phyloP scores from a whole-genome alignment of 106 monocot species.

The Acanthochlamys bracteata region DNA sequence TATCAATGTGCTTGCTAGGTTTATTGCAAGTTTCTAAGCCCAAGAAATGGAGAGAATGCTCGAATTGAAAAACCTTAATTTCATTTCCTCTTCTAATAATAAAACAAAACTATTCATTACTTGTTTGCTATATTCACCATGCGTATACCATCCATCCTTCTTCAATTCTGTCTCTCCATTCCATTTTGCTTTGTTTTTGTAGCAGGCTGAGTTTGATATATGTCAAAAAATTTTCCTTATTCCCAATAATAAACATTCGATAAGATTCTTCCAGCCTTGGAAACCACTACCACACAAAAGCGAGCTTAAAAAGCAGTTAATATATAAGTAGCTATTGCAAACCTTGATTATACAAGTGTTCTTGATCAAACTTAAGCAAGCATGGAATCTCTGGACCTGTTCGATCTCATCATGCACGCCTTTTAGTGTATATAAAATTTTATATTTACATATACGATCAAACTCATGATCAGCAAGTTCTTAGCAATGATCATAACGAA shows the following conservation, averaged over 20 bases:
- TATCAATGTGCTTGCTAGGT: neutral
- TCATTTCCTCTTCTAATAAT: neutral
- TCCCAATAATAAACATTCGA: constrained; percentile 2
- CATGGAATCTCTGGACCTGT: too few species aligned
- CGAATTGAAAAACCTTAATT: neutral
- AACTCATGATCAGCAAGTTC: too few species aligned
- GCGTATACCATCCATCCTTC: neutral
- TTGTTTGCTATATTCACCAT: neutral
- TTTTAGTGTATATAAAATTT: too few species aligned
- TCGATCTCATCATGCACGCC: too few species aligned
- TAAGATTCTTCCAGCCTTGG: constrained; percentile 48
- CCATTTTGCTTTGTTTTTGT: constrained; percentile 8
- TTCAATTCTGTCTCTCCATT: constrained; percentile 14
- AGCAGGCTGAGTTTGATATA: constrained; percentile 18
- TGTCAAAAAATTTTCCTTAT: constrained; percentile 11
- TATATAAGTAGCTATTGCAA: constrained; percentile 29
- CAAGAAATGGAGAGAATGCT: neutral
- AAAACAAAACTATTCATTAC: neutral
- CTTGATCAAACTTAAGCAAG: too few species aligned
- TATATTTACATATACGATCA: too few species aligned
- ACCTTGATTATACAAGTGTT: neutral
- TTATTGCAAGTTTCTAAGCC: neutral
- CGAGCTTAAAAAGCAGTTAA: constrained; percentile 7
- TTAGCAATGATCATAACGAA: too few species aligned
- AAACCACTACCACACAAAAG: constrained; percentile 14